Conservation (phyloP, 2,329 filamentous ascomycete species). For the Fusarium drepaniforme region DNA sequence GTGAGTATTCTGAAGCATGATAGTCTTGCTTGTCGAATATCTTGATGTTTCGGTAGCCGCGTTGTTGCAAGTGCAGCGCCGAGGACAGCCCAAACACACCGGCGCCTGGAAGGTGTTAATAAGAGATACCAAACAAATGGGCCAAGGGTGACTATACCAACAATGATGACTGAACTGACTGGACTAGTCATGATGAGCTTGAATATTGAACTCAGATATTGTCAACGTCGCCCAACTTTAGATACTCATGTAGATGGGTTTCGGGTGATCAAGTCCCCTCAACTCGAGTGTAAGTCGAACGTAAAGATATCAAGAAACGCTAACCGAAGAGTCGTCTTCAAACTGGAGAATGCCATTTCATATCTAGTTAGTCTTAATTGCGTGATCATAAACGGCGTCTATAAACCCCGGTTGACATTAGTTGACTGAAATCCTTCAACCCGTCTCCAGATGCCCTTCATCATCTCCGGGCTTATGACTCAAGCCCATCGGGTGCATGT, state of each 20-base stretch:
- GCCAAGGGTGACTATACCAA: not conserved
- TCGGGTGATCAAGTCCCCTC: not conserved
- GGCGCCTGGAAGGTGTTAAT: not conserved
- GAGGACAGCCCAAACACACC: constrained; percentile 1
- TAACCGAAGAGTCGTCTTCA: not conserved
- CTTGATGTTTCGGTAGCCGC: not conserved
- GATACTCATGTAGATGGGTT: too few relatives aligned
- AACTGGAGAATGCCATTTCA: not conserved
- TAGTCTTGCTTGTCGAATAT: not conserved
- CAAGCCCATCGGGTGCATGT: not conserved
- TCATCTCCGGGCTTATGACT: not conserved
- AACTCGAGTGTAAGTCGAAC: not conserved
- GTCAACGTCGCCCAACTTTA: not conserved
- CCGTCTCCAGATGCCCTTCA: not conserved
- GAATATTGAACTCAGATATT: not conserved
- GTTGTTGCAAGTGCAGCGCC: not conserved
- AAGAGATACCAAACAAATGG: too few relatives aligned
- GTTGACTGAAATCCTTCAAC: not conserved
- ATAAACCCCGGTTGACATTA: not conserved
- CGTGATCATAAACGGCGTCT: not conserved
- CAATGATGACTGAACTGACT: not conserved
- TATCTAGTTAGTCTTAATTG: not conserved
- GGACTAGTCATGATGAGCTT: not conserved
- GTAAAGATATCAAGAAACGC: not conserved
- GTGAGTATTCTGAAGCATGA: not conserved